Evolutionary conservation across 495 filamentous ascomycete species (phyloP).

Genomic region (Lepidopterella palustris): DNA sequence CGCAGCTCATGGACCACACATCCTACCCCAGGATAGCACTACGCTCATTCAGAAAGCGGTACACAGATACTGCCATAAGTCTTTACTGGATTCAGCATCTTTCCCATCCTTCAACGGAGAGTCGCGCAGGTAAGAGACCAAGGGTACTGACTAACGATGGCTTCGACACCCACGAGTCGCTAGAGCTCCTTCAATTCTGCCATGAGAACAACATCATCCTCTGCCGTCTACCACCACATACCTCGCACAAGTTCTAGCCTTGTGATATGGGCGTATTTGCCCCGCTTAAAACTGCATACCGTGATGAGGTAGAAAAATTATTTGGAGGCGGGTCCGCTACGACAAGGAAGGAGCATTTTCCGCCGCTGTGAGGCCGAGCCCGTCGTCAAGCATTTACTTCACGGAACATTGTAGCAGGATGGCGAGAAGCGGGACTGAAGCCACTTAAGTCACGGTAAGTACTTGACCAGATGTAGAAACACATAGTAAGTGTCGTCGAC

Average conservation of each 20-base stretch:
- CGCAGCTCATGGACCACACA: background rate
- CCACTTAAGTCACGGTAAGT: too few species aligned
- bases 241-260: too few species aligned
- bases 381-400: background rate
- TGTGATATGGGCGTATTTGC: background rate
- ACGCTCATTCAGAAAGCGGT: background rate
- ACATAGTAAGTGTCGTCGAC: too few species aligned
- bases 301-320: background rate
- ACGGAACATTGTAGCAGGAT: background rate
- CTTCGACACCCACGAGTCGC: background rate
- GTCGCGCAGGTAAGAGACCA: background rate
- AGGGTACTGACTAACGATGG: background rate
- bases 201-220: too few species aligned
- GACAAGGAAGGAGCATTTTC: background rate
- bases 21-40: conserved; percentile 9
- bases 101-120: background rate
- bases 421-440: too few species aligned
- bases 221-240: too few species aligned
- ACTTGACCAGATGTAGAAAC: too few species aligned
- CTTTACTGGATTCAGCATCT: background rate
- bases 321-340: background rate
- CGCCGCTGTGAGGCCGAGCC: background rate
- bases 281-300: background rate
- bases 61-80: background rate
- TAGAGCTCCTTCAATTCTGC: background rate